These are phyloP conservation scores for Ophiocordyceps robertsii DNA, from an alignment of 2,329 filamentous ascomycete genomes.

Conservation along the genomic window DNA sequence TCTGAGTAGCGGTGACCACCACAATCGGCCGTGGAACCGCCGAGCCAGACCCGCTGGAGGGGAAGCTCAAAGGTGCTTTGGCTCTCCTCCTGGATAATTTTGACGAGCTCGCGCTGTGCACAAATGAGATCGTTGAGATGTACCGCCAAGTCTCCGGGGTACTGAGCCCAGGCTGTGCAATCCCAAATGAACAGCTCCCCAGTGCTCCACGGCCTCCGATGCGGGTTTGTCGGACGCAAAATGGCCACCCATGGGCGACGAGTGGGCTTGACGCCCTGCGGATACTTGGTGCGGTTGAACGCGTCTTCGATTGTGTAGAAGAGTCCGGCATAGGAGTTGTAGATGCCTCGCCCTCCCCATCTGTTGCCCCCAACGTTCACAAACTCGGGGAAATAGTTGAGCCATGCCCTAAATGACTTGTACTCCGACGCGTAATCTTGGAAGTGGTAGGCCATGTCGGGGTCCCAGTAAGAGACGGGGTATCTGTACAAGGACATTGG, in stretches of 20 bases:
- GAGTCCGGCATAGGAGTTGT: conserved; percentile 21
- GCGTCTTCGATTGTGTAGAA: conserved; percentile 29
- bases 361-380: not conserved
- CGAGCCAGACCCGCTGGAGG: conserved; percentile 32
- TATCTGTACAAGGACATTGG: conserved; percentile 19
- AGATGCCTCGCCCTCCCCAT: not conserved
- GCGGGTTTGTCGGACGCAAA: conserved; percentile 28
- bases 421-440: conserved; percentile 8
- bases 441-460: conserved; percentile 11
- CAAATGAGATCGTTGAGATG: conserved; percentile 23
- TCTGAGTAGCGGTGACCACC: conserved; percentile 9
- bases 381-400: conserved; percentile 7
- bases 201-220: conserved; percentile 13
- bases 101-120: conserved; percentile 32
- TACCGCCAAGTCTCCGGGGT: conserved; percentile 6
- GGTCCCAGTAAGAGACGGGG: conserved; percentile 26
- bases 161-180: conserved; percentile 13
- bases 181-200: conserved; percentile 46
- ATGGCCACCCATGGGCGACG: conserved; percentile 39
- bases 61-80: conserved; percentile 12
- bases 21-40: conserved; percentile 15
- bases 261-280: conserved; percentile 6
- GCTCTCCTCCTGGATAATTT: conserved; percentile 16
- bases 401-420: conserved; percentile 10
- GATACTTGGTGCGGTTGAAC: conserved; percentile 3